Conservation (phyloP, 805 yeast genomes). For the Teunomyces pallodes region DNA sequence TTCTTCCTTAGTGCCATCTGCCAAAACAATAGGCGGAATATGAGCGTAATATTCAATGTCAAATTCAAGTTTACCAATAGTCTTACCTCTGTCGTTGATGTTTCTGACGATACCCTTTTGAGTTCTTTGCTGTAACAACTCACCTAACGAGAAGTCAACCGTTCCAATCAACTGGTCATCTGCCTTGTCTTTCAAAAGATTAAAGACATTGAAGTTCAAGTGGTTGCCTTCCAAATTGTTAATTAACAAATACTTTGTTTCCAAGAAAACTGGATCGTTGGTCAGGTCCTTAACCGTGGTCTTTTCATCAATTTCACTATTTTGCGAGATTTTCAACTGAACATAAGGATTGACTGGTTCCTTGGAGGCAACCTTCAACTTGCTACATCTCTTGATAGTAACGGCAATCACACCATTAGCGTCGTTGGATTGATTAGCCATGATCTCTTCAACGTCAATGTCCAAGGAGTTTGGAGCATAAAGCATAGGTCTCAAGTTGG, state of each 20-base stretch:
- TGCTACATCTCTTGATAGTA: constrained; percentile 53
- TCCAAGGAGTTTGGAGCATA: constrained; percentile 82
- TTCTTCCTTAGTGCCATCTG: constrained; percentile 49
- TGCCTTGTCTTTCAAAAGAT: constrained; percentile 52
- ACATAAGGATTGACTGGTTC: constrained; percentile 58
- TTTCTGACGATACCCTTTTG: constrained; percentile 44
- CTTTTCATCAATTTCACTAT: constrained; percentile 44
- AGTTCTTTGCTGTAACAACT: constrained; percentile 53
- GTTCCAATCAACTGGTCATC: constrained; percentile 50
- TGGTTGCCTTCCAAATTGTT: constrained; percentile 53
- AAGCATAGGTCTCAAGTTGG: constrained; percentile 71
- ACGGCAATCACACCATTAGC: constrained; percentile 70
- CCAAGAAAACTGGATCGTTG: constrained; percentile 64
- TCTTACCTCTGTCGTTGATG: constrained; percentile 48
- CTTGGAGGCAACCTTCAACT: constrained; percentile 45
- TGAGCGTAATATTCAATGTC: constrained; percentile 54
- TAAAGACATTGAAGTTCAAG: constrained; percentile 51
- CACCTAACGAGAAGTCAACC: constrained; percentile 54
- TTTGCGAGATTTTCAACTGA: constrained; percentile 33
- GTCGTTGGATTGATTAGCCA: constrained; percentile 62
- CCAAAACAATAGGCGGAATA: constrained; percentile 41
- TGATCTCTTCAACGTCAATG: constrained; percentile 67
- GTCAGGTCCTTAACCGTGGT: constrained; percentile 59
- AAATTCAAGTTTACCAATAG: constrained; percentile 58
- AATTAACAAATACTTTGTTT: constrained; percentile 59